Evolutionary conservation across 2,329 filamentous ascomycete species (phyloP).

Genomic region (Capronia epimyces): DNA sequence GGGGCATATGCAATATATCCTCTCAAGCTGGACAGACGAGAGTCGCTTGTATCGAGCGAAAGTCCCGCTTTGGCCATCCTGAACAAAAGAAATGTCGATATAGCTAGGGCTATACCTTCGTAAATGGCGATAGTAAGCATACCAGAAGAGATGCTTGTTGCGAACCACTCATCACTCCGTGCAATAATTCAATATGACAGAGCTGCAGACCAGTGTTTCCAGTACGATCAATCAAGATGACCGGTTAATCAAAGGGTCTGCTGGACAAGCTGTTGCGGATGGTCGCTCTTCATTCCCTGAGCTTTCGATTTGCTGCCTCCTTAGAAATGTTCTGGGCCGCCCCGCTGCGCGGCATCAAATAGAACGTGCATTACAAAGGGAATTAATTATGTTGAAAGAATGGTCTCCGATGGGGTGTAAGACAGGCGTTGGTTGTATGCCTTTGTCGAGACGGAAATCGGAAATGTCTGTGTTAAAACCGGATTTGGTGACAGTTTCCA

Average conservation of each 20-base stretch:
- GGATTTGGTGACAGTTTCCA: slow-evolving; percentile 13
- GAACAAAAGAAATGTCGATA: slow-evolving; percentile 14
- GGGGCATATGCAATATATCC: background rate
- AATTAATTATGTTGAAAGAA: slow-evolving; percentile 6
- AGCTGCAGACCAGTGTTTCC: slow-evolving; percentile 24
- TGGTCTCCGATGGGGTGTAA: background rate
- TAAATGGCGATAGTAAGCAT: background rate
- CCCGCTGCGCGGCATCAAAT: slow-evolving; percentile 3
- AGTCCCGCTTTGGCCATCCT: background rate
- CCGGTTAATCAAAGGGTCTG: slow-evolving; percentile 21
- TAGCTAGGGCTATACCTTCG: slow-evolving; percentile 4
- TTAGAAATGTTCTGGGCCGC: slow-evolving; percentile 4
- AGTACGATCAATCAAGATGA: slow-evolving; percentile 31
- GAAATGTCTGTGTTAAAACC: slow-evolving; percentile 3
- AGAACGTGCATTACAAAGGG: slow-evolving; percentile 20
- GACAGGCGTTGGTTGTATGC: background rate
- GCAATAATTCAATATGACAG: slow-evolving; percentile 31
- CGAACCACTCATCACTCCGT: slow-evolving; percentile 24
- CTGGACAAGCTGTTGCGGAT: slow-evolving; percentile 16
- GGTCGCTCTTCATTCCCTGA: slow-evolving; percentile 5
- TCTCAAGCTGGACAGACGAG: background rate
- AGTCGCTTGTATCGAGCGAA: background rate
- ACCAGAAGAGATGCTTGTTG: background rate
- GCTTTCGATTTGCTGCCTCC: slow-evolving; percentile 6
- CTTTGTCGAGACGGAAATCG: background rate